A percentile compares a stretch with the other conserved stretches of the same genome.
Conservation (phyloP, 768 basidiomycete species). For the Sporobolomyces phaffii region DNA sequence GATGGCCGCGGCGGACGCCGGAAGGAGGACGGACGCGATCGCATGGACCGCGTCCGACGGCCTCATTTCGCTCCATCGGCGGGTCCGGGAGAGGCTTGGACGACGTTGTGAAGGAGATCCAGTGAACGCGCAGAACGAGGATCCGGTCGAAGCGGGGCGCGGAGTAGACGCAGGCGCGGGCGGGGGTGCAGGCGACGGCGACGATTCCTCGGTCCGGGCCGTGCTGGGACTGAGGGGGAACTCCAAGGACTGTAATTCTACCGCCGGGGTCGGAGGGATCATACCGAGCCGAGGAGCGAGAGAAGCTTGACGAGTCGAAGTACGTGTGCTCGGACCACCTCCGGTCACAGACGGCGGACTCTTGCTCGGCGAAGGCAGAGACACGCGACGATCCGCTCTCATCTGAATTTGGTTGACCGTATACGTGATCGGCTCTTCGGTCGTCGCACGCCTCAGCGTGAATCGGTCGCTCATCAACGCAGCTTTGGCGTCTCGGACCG, state of each 20-base stretch:
- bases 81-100: not conserved
- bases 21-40: slow-evolving; percentile 11
- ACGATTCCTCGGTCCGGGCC: too few species aligned
- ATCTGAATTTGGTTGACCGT: not conserved
- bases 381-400: slow-evolving; percentile 1
- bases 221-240: too few species aligned
- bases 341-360: not conserved
- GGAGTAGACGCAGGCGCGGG: not conserved
- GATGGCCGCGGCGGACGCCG: not conserved
- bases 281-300: not conserved
- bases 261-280: slow-evolving; percentile 16
- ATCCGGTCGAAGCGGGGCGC: not conserved
- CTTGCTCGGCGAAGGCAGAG: not conserved
- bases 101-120: not conserved
- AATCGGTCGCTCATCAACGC: slow-evolving; percentile 39
- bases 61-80: slow-evolving; percentile 19
- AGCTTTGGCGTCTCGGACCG: slow-evolving; percentile 42
- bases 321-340: not conserved
- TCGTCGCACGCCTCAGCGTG: slow-evolving; percentile 40
- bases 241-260: not conserved
- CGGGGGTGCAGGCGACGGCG: not conserved
- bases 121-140: not conserved
- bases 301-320: not conserved
- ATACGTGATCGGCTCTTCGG: not conserved
- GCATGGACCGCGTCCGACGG: slow-evolving; percentile 10